A percentile compares a stretch with the other conserved stretches of the same genome.
phyloP scores from a whole-genome alignment of 768 basidiomycete genomes.

The Tulasnella sp. region DNA sequence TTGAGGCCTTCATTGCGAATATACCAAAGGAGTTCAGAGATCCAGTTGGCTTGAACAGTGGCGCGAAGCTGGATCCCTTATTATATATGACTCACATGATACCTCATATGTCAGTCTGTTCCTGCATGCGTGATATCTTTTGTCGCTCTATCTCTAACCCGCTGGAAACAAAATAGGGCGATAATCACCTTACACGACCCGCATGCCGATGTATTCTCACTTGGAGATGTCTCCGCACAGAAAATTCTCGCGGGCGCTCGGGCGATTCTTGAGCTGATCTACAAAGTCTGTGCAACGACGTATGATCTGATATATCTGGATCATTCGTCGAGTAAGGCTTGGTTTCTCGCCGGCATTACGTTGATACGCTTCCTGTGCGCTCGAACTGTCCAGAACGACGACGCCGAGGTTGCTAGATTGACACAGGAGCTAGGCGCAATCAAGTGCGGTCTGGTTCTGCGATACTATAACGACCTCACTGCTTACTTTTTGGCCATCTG shows the following conservation, averaged over 20 bases:
- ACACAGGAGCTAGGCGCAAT: conserved; percentile 3
- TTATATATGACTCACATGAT: conserved; percentile 35
- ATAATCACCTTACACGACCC: conserved; percentile 14
- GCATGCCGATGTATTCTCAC: conserved; percentile 15
- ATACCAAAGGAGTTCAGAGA: conserved; percentile 13
- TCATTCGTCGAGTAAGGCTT: conserved; percentile 11
- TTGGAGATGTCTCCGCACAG: background rate
- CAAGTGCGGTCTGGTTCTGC: conserved; percentile 2
- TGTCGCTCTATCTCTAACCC: background rate
- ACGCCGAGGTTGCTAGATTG: background rate
- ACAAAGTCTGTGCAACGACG: conserved; percentile 14
- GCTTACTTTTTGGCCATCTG: background rate
- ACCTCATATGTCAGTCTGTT: conserved; percentile 20
- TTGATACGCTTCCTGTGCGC: conserved; percentile 7
- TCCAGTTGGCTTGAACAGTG: conserved; percentile 24
- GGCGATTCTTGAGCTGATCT: conserved; percentile 12
- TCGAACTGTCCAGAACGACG: background rate
- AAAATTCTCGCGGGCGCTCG: conserved; percentile 11
- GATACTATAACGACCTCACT: background rate
- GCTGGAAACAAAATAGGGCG: background rate
- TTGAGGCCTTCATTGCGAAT: conserved; percentile 7
- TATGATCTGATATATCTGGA: conserved; percentile 14
- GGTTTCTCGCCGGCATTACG: conserved; percentile 7
- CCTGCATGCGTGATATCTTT: background rate
- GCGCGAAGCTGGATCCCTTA: conserved; percentile 39